Evolutionary conservation across 441 rosid genomes (phyloP).

Genomic region (Raphanus hybrid): DNA sequence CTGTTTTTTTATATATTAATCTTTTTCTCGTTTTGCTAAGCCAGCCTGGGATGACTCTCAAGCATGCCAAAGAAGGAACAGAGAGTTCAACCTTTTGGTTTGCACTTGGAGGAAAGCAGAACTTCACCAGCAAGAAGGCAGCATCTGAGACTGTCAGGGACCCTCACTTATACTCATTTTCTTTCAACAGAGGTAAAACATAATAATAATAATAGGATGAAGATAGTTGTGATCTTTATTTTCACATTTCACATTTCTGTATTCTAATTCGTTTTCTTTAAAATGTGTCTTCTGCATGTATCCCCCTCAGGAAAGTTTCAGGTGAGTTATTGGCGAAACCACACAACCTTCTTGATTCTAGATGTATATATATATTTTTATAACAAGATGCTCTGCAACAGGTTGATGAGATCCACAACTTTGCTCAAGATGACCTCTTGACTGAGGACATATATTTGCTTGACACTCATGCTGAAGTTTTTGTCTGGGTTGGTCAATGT

Average conservation of each 20-base stretch:
- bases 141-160: constrained; percentile 75
- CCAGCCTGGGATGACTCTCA: constrained; percentile 88
- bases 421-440: constrained; percentile 93
- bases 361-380: constrained; percentile 18
- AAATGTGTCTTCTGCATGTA: constrained; percentile 54
- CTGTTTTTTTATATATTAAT: neutral
- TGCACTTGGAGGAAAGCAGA: constrained; percentile 98
- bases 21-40: constrained; percentile 30
- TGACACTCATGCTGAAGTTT: constrained; percentile 96
- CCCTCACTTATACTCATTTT: constrained; percentile 82
- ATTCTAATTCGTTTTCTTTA: constrained; percentile 47
- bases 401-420: constrained; percentile 95
- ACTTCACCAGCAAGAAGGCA: constrained; percentile 74
- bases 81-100: constrained; percentile 98
- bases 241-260: neutral
- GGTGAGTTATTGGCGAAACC: constrained; percentile 59
- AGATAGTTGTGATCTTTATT: neutral
- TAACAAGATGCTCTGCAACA: constrained; percentile 43
- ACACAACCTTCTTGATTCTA: constrained; percentile 26
- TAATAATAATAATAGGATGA: constrained; percentile 7
- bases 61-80: constrained; percentile 98
- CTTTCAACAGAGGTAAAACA: constrained; percentile 69
- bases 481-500: constrained; percentile 96
- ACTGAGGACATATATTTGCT: constrained; percentile 92
- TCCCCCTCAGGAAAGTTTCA: constrained; percentile 81